Evolutionary conservation across 129 eudicot genomes (phyloP).

Genomic region (Mikania micrantha): DNA sequence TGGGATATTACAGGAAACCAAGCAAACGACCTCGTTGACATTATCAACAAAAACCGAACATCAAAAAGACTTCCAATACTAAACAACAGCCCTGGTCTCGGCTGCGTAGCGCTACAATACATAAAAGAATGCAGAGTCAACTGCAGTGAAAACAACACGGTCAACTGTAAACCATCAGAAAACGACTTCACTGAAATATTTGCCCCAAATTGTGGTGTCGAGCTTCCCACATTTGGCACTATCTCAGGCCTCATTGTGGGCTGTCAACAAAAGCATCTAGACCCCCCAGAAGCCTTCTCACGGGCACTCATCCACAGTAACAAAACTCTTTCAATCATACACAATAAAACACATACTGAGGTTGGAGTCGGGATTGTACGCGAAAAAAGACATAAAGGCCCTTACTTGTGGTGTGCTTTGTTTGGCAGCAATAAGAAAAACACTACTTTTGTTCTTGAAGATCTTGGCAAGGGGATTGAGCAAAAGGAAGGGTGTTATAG

Average conservation of each 20-base stretch:
- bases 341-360: conserved; percentile 53
- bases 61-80: conserved; percentile 47
- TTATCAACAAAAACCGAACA: conserved; percentile 78
- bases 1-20: conserved; percentile 43
- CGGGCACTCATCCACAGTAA: conserved; percentile 36
- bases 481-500: conserved; percentile 86
- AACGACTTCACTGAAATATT: conserved; percentile 79
- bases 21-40: conserved; percentile 63
- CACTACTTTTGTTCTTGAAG: conserved; percentile 65
- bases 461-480: conserved; percentile 75
- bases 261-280: conserved; percentile 61
- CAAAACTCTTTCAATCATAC: conserved; percentile 38
- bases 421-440: conserved; percentile 43
- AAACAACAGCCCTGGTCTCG: conserved; percentile 62
- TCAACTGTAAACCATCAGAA: conserved; percentile 56
- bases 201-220: conserved; percentile 84
- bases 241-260: conserved; percentile 56
- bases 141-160: conserved; percentile 61
- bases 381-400: conserved; percentile 56
- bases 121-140: conserved; percentile 60
- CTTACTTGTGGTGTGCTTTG: conserved; percentile 77
- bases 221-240: conserved; percentile 77
- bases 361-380: conserved; percentile 71
- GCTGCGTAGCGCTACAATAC: conserved; percentile 76
- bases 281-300: conserved; percentile 64